phyloP scores from a whole-genome alignment of 208 protist genomes.

The Leptomonas pyrrhocoris region DNA sequence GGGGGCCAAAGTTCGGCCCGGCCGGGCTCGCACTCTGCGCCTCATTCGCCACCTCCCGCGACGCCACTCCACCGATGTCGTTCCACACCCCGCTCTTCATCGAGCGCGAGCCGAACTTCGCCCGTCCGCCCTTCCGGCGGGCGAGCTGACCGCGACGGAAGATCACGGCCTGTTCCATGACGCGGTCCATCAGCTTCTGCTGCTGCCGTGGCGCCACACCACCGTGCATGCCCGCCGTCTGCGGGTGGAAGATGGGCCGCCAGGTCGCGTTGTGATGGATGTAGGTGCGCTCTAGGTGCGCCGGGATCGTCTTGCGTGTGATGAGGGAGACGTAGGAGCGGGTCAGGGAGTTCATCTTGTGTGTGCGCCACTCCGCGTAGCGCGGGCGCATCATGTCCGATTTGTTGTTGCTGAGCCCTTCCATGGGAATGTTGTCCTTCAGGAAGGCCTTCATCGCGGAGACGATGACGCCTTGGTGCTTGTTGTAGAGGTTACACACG shows the following conservation, averaged over 20 bases:
- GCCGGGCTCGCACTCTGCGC: conserved; percentile 47
- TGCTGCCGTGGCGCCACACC: conserved; percentile 77
- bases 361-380: conserved; percentile 81
- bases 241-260: conserved; percentile 76
- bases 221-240: conserved; percentile 55
- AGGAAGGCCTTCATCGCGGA: conserved; percentile 67
- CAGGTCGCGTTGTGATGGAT: conserved; percentile 85
- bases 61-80: conserved; percentile 65
- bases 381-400: conserved; percentile 69
- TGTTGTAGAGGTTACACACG: conserved; percentile 78
- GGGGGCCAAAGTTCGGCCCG: conserved; percentile 49
- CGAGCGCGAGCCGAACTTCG: conserved; percentile 68
- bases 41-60: conserved; percentile 42
- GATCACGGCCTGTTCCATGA: conserved; percentile 63
- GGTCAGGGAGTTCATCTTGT: conserved; percentile 76
- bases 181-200: conserved; percentile 74
- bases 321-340: conserved; percentile 85
- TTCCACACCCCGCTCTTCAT: conserved; percentile 78
- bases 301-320: conserved; percentile 81
- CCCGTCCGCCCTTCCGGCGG: conserved; percentile 74
- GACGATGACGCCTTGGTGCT: conserved; percentile 79
- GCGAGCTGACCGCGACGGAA: conserved; percentile 69
- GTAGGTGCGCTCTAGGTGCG: conserved; percentile 81
- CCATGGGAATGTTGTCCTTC: conserved; percentile 50
- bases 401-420: conserved; percentile 73